Conservation (phyloP, 345 rosid species). For the Eucalyptus cloeziana region DNA sequence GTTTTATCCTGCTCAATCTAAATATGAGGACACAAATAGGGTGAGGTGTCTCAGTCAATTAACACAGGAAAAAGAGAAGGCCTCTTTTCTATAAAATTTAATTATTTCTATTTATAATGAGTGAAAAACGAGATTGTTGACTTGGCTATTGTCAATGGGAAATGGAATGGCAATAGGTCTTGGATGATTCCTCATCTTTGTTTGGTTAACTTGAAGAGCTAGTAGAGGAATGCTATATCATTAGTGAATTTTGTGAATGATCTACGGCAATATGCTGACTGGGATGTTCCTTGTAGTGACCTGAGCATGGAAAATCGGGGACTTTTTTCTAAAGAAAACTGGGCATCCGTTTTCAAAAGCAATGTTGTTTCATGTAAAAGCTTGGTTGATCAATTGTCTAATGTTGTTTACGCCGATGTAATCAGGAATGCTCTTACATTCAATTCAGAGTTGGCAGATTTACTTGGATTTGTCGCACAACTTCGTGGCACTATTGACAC, state of each 20-base stretch:
- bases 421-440: conserved; percentile 51
- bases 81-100: conserved; percentile 27
- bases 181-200: conserved; percentile 28
- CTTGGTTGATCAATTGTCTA: conserved; percentile 56
- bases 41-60: conserved; percentile 12
- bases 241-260: conserved; percentile 49
- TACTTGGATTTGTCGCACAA: conserved; percentile 70
- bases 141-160: conserved; percentile 16
- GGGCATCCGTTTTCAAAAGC: conserved; percentile 50
- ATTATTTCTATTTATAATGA: conserved; percentile 52
- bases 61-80: conserved; percentile 51
- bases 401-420: conserved; percentile 45
- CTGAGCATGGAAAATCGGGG: conserved; percentile 11
- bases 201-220: conserved; percentile 63
- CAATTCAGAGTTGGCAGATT: conserved; percentile 71
- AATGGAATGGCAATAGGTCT: conserved; percentile 13
- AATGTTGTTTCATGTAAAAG: conserved; percentile 38
- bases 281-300: conserved; percentile 13
- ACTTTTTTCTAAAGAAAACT: conserved; percentile 26
- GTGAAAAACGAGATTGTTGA: conserved; percentile 32
- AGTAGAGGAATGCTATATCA: conserved; percentile 58
- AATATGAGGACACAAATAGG: conserved; percentile 17
- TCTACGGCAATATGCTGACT: conserved; percentile 28
- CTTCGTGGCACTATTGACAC: conserved; percentile 66
- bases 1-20: conserved; percentile 11